Conservation (phyloP, 768 basidiomycete genomes). For the Pleurotus pulmonarius region DNA sequence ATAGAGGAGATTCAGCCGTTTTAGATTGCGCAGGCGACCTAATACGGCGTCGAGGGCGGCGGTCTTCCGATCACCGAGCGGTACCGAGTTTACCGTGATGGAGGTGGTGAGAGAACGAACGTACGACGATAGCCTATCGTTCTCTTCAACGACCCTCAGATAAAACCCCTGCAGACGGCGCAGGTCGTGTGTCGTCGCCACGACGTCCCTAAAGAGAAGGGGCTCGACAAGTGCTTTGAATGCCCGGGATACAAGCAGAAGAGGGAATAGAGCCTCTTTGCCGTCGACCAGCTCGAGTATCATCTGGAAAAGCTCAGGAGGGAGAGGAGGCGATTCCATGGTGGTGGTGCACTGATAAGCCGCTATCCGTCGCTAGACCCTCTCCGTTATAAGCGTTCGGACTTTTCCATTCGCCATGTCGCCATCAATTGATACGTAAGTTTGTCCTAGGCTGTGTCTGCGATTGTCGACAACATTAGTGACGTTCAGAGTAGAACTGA, state of each 20-base stretch:
- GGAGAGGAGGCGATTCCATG: neutral
- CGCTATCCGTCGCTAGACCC: too few relatives aligned
- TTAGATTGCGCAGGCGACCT: neutral
- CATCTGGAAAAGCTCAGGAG: neutral
- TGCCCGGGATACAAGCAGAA: neutral
- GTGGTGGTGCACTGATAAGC: too few relatives aligned
- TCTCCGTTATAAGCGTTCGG: too few relatives aligned
- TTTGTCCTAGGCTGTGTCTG: too few relatives aligned
- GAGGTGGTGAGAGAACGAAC: neutral
- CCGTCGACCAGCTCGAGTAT: neutral
- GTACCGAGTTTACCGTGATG: neutral
- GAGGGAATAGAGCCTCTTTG: neutral
- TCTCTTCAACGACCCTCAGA: neutral
- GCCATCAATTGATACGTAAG: too few relatives aligned
- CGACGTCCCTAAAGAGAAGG: neutral
- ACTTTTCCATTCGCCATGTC: too few relatives aligned
- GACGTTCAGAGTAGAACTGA: too few relatives aligned
- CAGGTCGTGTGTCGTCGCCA: neutral
- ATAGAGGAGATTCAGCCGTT: neutral
- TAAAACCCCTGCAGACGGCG: neutral
- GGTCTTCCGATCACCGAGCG: neutral
- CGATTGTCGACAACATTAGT: too few relatives aligned
- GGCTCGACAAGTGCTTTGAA: neutral
- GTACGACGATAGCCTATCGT: neutral
- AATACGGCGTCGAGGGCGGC: neutral